Conservation (phyloP, 2,329 filamentous ascomycete species). For the Exophiala calicioides region DNA sequence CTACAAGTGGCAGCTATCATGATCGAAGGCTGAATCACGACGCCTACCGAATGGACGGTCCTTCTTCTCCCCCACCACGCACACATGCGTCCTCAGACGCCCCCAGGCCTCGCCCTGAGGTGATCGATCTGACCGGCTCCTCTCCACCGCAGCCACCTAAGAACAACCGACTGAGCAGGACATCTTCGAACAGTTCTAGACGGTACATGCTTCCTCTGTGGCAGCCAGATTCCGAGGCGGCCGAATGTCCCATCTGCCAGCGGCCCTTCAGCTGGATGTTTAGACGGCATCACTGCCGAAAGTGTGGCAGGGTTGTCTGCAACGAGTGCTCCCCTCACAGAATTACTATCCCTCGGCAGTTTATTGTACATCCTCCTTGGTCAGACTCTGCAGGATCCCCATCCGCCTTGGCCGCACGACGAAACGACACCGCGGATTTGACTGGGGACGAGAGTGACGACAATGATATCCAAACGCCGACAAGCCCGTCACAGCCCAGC, state of each 20-base stretch:
- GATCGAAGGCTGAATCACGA: slow-evolving; percentile 23
- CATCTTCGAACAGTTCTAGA: slow-evolving; percentile 31
- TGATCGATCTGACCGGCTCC: slow-evolving; percentile 32
- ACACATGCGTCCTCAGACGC: slow-evolving; percentile 16
- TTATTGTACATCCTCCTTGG: slow-evolving; percentile 78
- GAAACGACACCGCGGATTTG: slow-evolving; percentile 52
- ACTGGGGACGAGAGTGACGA: slow-evolving; percentile 42
- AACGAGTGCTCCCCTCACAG: slow-evolving; percentile 86
- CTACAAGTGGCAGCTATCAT: slow-evolving; percentile 26
- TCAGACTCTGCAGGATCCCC: slow-evolving; percentile 40
- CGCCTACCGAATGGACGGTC: slow-evolving; percentile 21
- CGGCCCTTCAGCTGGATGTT: slow-evolving; percentile 80
- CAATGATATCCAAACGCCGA: slow-evolving; percentile 19
- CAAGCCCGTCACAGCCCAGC: slow-evolving; percentile 1
- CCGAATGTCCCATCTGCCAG: slow-evolving; percentile 80
- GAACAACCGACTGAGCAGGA: slow-evolving; percentile 18
- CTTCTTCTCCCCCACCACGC: slow-evolving; percentile 35
- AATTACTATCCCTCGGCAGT: slow-evolving; percentile 91
- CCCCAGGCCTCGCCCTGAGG: slow-evolving; percentile 16
- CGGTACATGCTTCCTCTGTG: slow-evolving; percentile 70
- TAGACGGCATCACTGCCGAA: slow-evolving; percentile 93
- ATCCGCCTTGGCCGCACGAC: slow-evolving; percentile 34
- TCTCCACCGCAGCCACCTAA: slow-evolving; percentile 27
- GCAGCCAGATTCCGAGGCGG: slow-evolving; percentile 85
- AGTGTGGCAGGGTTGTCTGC: slow-evolving; percentile 92